Evolutionary conservation across 2,329 filamentous ascomycete genomes (phyloP), one percentile per base, ranked within the genome.

Genomic region (Talaromyces sp.): DNA sequence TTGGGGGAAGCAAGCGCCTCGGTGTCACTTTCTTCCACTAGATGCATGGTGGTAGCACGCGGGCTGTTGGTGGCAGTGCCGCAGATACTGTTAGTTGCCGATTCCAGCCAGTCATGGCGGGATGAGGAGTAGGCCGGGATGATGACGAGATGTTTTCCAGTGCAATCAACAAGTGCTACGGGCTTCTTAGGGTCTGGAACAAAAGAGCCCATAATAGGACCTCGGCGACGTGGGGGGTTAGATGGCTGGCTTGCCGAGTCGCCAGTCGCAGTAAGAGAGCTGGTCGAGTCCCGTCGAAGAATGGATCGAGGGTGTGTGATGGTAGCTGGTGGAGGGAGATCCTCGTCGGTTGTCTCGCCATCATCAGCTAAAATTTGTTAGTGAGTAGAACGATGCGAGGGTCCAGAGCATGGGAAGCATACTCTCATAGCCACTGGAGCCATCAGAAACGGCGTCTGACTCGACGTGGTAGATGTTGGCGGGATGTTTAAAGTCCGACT

Each of bases 281-380:
- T 74, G 39, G 73, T 75, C 2, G 77, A 79, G 58, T 81, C 78
- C 22, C 80, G 78, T 64, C 78, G 81, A 61, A 85, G 75, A 19
- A 85, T 78, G 58, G 79, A 79, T 53, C 77, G 75, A 49, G 74
- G 81, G 69, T 75, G 80, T 66, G 73, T 78, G 66, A 77, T 81
- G 65, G 73, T 80, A 54, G 75, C 78, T 61, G 74, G 80, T 62
- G 75, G 78, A 64, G 77, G 79, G 55, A 81, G 76, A 68, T 85
- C 82, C 71, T 85, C 83, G 71, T 86, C 83, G 71, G 84, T 85
- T 59, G 84, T 85, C 66, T 85, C 83, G 71, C 83, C 82, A 72
- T 84, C 80, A 72, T 85, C 84, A 69, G 82, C 83, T 85, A 54
- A 64, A 63, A 58, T 32, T 33, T 65, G 76, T 85, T 79, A 85